phyloP scores from a whole-genome alignment of 2,329 filamentous ascomycete genomes.

The Diaporthe batatas region DNA sequence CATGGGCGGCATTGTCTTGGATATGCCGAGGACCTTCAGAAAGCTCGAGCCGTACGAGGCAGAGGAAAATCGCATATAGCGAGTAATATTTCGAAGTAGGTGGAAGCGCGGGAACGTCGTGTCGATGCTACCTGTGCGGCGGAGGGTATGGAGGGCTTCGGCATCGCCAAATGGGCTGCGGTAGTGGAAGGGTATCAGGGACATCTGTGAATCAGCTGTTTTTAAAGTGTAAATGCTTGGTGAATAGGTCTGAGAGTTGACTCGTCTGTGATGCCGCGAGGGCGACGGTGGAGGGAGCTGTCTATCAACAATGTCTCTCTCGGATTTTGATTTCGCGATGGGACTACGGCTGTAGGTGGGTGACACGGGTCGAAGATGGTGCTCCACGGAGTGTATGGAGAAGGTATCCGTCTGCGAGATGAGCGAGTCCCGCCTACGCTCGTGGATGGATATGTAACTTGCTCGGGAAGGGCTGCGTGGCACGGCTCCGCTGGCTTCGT shows the following conservation, averaged over 20 bases:
- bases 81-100: slow-evolving; percentile 71
- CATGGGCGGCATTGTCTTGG: slow-evolving; percentile 60
- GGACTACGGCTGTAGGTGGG: slow-evolving; percentile 53
- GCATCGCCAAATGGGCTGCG: slow-evolving; percentile 63
- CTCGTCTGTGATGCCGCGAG: slow-evolving; percentile 48
- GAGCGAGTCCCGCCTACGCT: slow-evolving; percentile 65
- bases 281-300: slow-evolving; percentile 39
- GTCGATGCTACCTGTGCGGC: slow-evolving; percentile 66
- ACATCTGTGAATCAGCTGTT: slow-evolving; percentile 68
- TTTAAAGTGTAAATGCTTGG: slow-evolving; percentile 73
- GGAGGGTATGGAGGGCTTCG: slow-evolving; percentile 62
- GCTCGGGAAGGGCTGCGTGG: slow-evolving; percentile 59
- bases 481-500: slow-evolving; percentile 46
- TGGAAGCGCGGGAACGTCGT: slow-evolving; percentile 72
- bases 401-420: slow-evolving; percentile 69
- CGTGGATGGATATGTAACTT: slow-evolving; percentile 65
- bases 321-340: slow-evolving; percentile 51
- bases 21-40: slow-evolving; percentile 73
- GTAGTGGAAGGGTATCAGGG: slow-evolving; percentile 63
- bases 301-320: slow-evolving; percentile 49
- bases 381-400: slow-evolving; percentile 55
- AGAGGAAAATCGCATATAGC: slow-evolving; percentile 76
- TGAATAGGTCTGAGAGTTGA: slow-evolving; percentile 53
- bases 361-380: slow-evolving; percentile 60
- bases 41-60: slow-evolving; percentile 76